Base-by-base conservation (phyloP, 176 grass and related monocot genomes). In the Triticum urartu region DNA sequence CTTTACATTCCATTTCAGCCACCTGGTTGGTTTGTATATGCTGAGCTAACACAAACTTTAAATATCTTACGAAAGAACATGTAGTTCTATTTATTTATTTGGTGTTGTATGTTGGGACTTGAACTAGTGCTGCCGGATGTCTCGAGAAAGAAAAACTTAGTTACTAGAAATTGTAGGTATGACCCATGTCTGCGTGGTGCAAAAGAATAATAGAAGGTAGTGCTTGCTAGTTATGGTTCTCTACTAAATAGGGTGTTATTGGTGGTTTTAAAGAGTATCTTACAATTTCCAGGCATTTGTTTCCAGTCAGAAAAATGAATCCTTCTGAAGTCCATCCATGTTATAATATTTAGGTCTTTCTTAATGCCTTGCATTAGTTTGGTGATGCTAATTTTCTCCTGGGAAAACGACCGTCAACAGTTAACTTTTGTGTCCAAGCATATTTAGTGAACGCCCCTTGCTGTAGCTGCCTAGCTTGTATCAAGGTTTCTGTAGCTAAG, bases 1-100 rank as follows among this genome's bases (percentile, higher is more conserved):
- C 34, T 42, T 79, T 4, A 70, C 21, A 3, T 79, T 54, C 32
- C 54, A 64, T 48, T 79, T 72, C 42, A 82, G 33, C 17, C 21
- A 76, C 45, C 47, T 76, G 64, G 17, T 26, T 4, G 39, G 40
- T 89, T 79, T 79, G 7, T 89, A 64, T 88, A 78, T 8, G n/a
- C 20, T 36, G 79, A 78, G 32, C 61, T 69, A 25, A 61, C 68
- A 50, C 61, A 34, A 11, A 0, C 6, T 59, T 86, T 83, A 43
- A 34, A 5, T 83, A 45, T 45, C 4, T 38, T 34, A 69, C 10
- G 13, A 9, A 77, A 69, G 30, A 47, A 67, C 30, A 26, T 67
- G 12, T 69, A 69, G 45, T 11, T 60, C 22, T 61, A 15, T 78
- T 43, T 83, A 83, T 54, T 14, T 82, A 24, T 78, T 70, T 4